These are phyloP conservation scores for Annona cherimola DNA, from an alignment of 164 flowering plant species.

Conservation along the genomic window DNA sequence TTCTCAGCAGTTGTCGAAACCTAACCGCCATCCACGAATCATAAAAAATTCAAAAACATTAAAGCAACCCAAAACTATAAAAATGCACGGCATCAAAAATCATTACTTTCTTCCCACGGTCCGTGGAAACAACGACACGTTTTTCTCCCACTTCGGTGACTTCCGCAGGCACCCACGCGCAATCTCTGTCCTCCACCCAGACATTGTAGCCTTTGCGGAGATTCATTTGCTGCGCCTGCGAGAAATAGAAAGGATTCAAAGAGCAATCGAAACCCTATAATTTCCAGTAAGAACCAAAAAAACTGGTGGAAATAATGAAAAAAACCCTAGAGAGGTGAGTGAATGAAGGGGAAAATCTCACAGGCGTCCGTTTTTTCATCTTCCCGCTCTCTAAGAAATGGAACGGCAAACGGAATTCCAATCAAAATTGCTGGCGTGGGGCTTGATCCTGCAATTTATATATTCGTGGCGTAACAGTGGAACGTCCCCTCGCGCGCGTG, in stretches of 20 bases:
- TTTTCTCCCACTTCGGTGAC: constrained; percentile 47
- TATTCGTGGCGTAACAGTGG: background rate
- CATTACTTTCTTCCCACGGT: constrained; percentile 65
- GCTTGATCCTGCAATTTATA: background rate
- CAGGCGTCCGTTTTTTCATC: constrained; percentile 8
- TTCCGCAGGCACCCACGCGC: constrained; percentile 77
- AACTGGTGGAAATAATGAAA: constrained; percentile 8
- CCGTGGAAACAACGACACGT: constrained; percentile 49
- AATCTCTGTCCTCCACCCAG: constrained; percentile 74
- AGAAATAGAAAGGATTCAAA: background rate
- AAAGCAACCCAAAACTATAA: background rate
- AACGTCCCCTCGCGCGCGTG: background rate
- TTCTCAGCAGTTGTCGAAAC: constrained; percentile 47
- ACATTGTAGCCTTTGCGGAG: constrained; percentile 69
- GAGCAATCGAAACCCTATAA: constrained; percentile 24
- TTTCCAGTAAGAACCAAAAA: background rate
- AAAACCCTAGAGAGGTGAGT: background rate
- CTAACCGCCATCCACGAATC: constrained; percentile 23
- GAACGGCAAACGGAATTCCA: background rate
- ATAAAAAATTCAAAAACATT: background rate
- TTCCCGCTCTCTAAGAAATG: constrained; percentile 19
- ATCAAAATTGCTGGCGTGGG: background rate
- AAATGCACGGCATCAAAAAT: background rate
- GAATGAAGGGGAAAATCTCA: background rate
- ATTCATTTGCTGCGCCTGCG: constrained; percentile 40